Percentiles rank a stretch among this genome's conserved stretches.
Evolutionary conservation across 176 grass and related monocot genomes (phyloP).

Genomic region (Hordeum marinum): DNA sequence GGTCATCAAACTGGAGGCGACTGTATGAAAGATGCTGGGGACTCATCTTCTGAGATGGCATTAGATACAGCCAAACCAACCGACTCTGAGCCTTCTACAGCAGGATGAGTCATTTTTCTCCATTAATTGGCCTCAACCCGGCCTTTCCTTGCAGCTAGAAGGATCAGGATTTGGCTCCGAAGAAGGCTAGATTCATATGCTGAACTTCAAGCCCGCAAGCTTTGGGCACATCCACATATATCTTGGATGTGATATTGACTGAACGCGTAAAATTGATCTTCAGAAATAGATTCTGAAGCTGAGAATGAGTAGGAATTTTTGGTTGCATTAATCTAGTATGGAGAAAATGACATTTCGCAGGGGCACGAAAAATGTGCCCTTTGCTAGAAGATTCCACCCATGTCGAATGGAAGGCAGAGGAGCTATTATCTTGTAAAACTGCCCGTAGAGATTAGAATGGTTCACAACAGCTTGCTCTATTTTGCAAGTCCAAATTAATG

Average conservation of each 20-base stretch:
- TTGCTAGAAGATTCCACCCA: neutral
- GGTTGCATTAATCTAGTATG: constrained; percentile 10
- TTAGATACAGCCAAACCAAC: constrained; percentile 20
- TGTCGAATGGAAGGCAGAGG: constrained; percentile 11
- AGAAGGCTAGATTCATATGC: constrained; percentile 3
- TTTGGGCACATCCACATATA: constrained; percentile 34
- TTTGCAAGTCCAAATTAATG: neutral
- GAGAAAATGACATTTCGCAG: constrained; percentile 12
- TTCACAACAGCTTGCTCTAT: neutral
- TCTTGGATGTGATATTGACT: constrained; percentile 27
- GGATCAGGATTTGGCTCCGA: neutral
- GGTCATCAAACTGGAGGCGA: constrained; percentile 15
- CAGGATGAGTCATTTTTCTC: constrained; percentile 31
- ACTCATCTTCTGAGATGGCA: constrained; percentile 22
- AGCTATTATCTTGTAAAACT: constrained; percentile 17
- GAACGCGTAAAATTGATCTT: constrained; percentile 39
- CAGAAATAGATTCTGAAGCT: constrained; percentile 15
- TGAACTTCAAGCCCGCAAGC: neutral
- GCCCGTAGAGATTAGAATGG: constrained; percentile 6
- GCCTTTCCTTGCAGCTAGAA: neutral
- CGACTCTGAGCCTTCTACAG: constrained; percentile 40
- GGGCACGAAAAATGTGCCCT: constrained; percentile 31
- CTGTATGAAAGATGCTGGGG: neutral
- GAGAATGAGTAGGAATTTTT: constrained; percentile 11
- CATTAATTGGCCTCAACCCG: neutral